phyloP scores from a whole-genome alignment of 2,329 filamentous ascomycete genomes.

The Colletotrichum karsti region DNA sequence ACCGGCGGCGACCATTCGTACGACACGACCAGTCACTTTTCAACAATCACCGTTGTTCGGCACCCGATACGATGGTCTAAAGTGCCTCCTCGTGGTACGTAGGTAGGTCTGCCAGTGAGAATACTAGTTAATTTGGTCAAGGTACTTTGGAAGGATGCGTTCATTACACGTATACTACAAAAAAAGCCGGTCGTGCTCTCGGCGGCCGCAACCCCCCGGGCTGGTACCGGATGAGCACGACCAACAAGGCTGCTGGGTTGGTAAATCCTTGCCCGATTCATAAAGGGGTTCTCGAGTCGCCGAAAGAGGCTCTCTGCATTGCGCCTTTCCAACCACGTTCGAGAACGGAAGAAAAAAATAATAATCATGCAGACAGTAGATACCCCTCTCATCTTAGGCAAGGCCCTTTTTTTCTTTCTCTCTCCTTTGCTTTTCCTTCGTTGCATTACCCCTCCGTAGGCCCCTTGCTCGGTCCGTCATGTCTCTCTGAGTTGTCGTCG shows the following conservation, averaged over 20 bases:
- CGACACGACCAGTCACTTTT: constrained; percentile 13
- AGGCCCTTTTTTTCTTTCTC: neutral
- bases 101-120: too few species aligned
- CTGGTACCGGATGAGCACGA: constrained; percentile 1
- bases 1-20: neutral
- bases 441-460: neutral
- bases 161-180: constrained; percentile 2
- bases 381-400: neutral
- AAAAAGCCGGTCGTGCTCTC: neutral
- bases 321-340: neutral
- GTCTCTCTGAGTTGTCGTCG: neutral
- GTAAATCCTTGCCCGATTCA: constrained; percentile 13
- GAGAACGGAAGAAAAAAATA: neutral
- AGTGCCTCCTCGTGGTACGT: too few species aligned
- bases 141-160: neutral
- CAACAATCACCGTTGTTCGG: neutral
- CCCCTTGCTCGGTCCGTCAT: neutral
- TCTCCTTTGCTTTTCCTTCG: neutral
- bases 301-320: constrained; percentile 15
- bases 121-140: too few species aligned
- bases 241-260: constrained; percentile 6
- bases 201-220: neutral
- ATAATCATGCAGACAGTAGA: neutral
- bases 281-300: neutral
- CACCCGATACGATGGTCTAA: neutral